Evolutionary conservation across 495 filamentous ascomycete species (phyloP).

Genomic region (Penicillium salamii): DNA sequence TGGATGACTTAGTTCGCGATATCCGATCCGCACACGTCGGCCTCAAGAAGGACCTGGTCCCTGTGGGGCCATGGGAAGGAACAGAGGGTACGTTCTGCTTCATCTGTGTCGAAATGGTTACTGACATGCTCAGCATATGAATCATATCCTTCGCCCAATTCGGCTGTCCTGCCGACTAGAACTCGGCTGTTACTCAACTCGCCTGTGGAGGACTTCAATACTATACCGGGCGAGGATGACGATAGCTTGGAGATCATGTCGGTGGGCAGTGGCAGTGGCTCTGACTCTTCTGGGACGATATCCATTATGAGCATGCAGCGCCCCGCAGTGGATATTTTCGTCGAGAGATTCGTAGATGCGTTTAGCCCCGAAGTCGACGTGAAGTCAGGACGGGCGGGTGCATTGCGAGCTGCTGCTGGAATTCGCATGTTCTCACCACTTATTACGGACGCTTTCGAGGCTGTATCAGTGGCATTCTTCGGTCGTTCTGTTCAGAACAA

Average conservation of each 20-base stretch:
- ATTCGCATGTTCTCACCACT: slow-evolving; percentile 47
- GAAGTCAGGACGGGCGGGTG: slow-evolving; percentile 40
- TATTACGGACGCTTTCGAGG: slow-evolving; percentile 39
- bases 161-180: slow-evolving; percentile 12
- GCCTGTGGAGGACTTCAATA: slow-evolving; percentile 12
- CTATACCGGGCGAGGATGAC: slow-evolving; percentile 3
- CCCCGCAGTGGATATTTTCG: slow-evolving; percentile 37
- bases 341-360: slow-evolving; percentile 46
- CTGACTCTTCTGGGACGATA: slow-evolving; percentile 24
- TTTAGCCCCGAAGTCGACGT: slow-evolving; percentile 42
- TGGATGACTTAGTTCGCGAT: slow-evolving; percentile 34
- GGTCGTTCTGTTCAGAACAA: slow-evolving; percentile 38
- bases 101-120: too few species aligned
- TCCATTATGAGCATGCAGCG: slow-evolving; percentile 25
- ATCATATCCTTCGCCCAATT: slow-evolving; percentile 6
- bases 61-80: slow-evolving; percentile 31
- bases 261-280: slow-evolving; percentile 15
- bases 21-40: slow-evolving; percentile 29
- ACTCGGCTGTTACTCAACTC: neutral
- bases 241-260: slow-evolving; percentile 16
- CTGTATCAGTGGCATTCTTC: slow-evolving; percentile 43
- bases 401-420: slow-evolving; percentile 37
- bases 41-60: slow-evolving; percentile 14
- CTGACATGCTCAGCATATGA: slow-evolving; percentile 18
- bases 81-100: slow-evolving; percentile 23